Base-by-base conservation (phyloP, 345 rosid genomes). In the Citrus sp. region DNA sequence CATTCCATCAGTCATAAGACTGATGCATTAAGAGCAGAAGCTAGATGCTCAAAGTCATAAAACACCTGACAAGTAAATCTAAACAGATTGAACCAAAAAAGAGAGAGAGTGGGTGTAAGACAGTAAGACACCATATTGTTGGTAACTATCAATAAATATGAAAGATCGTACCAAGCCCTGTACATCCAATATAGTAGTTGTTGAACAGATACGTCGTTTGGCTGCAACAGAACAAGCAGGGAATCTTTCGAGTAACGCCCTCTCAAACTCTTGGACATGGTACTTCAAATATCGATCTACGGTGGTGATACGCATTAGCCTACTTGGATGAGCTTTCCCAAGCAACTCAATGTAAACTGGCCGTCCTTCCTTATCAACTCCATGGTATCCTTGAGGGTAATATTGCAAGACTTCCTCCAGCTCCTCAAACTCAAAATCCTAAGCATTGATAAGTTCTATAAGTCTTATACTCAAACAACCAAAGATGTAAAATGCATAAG, bases 231-330 rank as follows among this genome's bases (percentile, higher is more conserved):
- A 92, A 82, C 99, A 96, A 55, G 97, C 97, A 72, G 97, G 97
- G 80, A 94, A 94, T 79, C 94, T 96, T 86, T 92, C 99, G 21
- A 62, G 81, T 60, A 94, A 81, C 66, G 98, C 92, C 88, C 80
- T 90, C 91, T 96, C 99, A 86, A 96, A 94, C 89, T 92, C 98
- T 82, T 91, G 97, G 49, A 96, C 98, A 82, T 94, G 99, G 88
- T 96, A 91, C 87, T 88, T 94, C 76, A 94, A 74, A 83, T 94
- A 96, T 30, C 97, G 89, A 9, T 96, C 98, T 10, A 89, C 85
- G 40, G 86, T 84, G 60, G 97, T 94, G 80, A 96, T 91, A 60
- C 82, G 92, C 98, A 96, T 90, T 76, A 96, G 89, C 87, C 83
- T 91, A 81, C 86, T 66, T 7, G 98, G 99, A 83, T 91, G 95